Base-by-base conservation (phyloP, 352 stramenopile genomes). In the Thraustochytrium sp. region DNA sequence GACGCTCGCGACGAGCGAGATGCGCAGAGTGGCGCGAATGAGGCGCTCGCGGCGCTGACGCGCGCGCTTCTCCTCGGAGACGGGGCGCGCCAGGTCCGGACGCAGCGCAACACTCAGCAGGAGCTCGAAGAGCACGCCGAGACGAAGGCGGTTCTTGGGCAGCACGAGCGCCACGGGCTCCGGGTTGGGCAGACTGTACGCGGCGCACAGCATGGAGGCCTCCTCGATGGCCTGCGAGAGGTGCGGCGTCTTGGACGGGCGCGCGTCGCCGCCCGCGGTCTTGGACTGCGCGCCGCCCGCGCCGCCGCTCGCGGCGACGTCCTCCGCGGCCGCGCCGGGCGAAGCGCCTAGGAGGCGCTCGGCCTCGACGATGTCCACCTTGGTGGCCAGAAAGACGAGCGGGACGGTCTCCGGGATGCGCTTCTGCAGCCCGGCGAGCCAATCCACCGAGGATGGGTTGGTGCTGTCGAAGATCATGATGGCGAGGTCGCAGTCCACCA, bases 391-490 rank as follows among this genome's bases (percentile, higher is more conserved):
- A 34, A 55, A 80, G 18, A 80, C 68, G 37, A 46, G 31, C 37
- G 68, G 68, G 29, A 80, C 68, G 18, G 31, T 72, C 49, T 80
- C 68, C 8, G 68, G 68, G 38, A 80, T 80, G 48, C 53, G 68
- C n/a, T 72, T 44, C 51, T 80, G 68, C 29, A 80, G 23, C 4
- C 68, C 53, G 26, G 31, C 36, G 2, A 80, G 53, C 68, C 68
- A 80, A 26, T 80, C 68, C 29, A 80, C 68, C 37, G 68, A 80
- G 26, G 68, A 80, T 34, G 68, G 68, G 49, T 80, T 72, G 42
- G 68, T 80, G 49, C 68, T 80, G 38, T 80, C 68, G 68, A 80
- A 80, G 29, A 80, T 61, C 44, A 80, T 61, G 9, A 64, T 51
- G 23, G 68, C 68, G 5, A 80, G 68, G 38, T 80, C 68, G 51